Evolutionary conservation across 768 basidiomycete species (phyloP).

Genomic region (Russula abietina): DNA sequence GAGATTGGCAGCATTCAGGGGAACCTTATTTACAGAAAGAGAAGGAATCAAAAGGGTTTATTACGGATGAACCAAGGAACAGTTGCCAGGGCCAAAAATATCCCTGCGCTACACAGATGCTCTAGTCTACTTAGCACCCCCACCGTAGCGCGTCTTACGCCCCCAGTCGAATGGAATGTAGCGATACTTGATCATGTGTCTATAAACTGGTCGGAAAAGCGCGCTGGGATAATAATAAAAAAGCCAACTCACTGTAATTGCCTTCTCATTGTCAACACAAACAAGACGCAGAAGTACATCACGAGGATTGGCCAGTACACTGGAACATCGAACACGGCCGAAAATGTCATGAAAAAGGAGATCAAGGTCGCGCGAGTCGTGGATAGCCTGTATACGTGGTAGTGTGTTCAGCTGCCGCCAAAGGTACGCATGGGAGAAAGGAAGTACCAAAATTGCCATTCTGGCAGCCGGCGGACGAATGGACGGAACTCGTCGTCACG

Average conservation of each 20-base stretch:
- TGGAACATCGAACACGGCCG: slow-evolving; percentile 86
- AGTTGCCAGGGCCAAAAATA: not conserved
- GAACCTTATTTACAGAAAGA: not conserved
- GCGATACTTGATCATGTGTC: slow-evolving; percentile 99
- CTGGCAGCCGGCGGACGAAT: slow-evolving; percentile 90
- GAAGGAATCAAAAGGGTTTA: slow-evolving; percentile 2
- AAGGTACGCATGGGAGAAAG: not conserved
- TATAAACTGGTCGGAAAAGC: slow-evolving; percentile 30
- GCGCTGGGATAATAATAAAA: not conserved
- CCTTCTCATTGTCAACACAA: slow-evolving; percentile 90
- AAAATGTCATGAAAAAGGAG: slow-evolving; percentile 74
- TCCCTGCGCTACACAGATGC: not conserved
- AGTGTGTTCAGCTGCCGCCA: slow-evolving; percentile 1
- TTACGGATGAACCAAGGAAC: not conserved
- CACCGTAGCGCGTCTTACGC: slow-evolving; percentile 82
- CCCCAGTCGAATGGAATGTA: slow-evolving; percentile 95
- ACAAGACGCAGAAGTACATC: slow-evolving; percentile 93
- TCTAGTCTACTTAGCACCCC: slow-evolving; percentile 39
- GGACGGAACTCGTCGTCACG: slow-evolving; percentile 96
- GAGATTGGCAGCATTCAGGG: not conserved
- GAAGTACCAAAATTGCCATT: slow-evolving; percentile 91
- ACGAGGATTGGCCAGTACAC: slow-evolving; percentile 99
- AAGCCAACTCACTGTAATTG: slow-evolving; percentile 81
- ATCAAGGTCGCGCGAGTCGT: slow-evolving; percentile 84
- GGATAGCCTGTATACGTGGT: slow-evolving; percentile 60